phyloP scores from a whole-genome alignment of 768 basidiomycete species.

The Leccinum truebloodii region DNA sequence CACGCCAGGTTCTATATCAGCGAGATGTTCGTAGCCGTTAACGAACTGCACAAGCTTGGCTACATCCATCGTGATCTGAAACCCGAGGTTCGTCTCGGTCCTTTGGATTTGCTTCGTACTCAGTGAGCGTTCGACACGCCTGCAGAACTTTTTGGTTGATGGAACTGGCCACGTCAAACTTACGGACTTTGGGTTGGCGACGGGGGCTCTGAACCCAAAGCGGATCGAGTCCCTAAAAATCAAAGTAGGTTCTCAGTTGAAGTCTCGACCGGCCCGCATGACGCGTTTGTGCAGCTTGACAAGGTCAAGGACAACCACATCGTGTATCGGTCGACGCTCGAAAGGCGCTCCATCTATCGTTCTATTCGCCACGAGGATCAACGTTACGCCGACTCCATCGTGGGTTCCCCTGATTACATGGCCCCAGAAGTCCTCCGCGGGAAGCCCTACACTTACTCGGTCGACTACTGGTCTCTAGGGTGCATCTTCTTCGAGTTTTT shows the following conservation, averaged over 20 bases:
- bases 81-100: conserved; percentile 71
- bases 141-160: conserved; percentile 95
- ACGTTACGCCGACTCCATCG: conserved; percentile 95
- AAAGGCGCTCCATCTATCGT: conserved; percentile 92
- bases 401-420: conserved; percentile 99
- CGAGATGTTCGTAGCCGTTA: conserved; percentile 96
- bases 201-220: conserved; percentile 91
- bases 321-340: conserved; percentile 87
- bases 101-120: not conserved
- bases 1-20: conserved; percentile 96
- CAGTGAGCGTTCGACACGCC: not conserved
- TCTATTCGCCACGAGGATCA: conserved; percentile 89
- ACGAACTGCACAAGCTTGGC: conserved; percentile 93
- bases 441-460: conserved; percentile 92
- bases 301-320: conserved; percentile 94
- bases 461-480: conserved; percentile 98
- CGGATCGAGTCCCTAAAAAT: conserved; percentile 93
- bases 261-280: not conserved
- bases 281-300: conserved; percentile 64
- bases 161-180: conserved; percentile 95
- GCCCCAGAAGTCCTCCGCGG: conserved; percentile 91
- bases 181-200: conserved; percentile 97
- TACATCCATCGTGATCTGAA: conserved; percentile 99
- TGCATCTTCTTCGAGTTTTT: conserved; percentile 98
- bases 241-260: conserved; percentile 54